These are phyloP conservation scores for Phaeosphaeriaceae sp. DNA, from an alignment of 2,329 filamentous ascomycete genomes.

Conservation along the genomic window DNA sequence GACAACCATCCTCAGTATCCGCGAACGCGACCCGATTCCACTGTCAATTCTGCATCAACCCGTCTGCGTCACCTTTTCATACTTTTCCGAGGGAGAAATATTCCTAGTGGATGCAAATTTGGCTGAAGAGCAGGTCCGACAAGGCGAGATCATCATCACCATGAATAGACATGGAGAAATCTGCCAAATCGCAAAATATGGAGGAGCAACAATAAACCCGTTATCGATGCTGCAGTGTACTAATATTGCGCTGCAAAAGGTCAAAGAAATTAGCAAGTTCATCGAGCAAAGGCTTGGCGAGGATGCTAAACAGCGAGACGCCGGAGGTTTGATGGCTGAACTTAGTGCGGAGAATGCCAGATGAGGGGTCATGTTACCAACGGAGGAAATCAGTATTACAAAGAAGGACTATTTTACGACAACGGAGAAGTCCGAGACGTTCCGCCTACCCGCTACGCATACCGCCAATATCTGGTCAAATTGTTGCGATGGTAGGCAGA, in stretches of 20 bases:
- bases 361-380: constrained; percentile 51
- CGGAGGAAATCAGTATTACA: constrained; percentile 14
- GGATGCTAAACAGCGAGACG: constrained; percentile 78
- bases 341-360: constrained; percentile 85
- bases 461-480: constrained; percentile 28
- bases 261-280: constrained; percentile 77
- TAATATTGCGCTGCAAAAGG: constrained; percentile 75
- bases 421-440: constrained; percentile 8
- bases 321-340: constrained; percentile 79
- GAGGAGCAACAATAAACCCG: constrained; percentile 82
- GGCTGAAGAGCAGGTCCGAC: constrained; percentile 77
- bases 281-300: constrained; percentile 76
- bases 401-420: constrained; percentile 20
- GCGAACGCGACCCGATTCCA: constrained; percentile 88
- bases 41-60: constrained; percentile 92
- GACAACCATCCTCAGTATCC: constrained; percentile 81
- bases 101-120: constrained; percentile 74
- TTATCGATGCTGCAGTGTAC: constrained; percentile 78
- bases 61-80: constrained; percentile 88
- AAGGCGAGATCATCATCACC: constrained; percentile 78
- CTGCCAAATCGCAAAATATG: constrained; percentile 89
- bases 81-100: constrained; percentile 76
- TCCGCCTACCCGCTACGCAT: constrained; percentile 8
- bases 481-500: constrained; percentile 2
- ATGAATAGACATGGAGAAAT: constrained; percentile 90